Evolutionary conservation across 352 stramenopile genomes (phyloP), one percentile per base, ranked within the genome.

Genomic region (Phytophthora tentaculata): DNA sequence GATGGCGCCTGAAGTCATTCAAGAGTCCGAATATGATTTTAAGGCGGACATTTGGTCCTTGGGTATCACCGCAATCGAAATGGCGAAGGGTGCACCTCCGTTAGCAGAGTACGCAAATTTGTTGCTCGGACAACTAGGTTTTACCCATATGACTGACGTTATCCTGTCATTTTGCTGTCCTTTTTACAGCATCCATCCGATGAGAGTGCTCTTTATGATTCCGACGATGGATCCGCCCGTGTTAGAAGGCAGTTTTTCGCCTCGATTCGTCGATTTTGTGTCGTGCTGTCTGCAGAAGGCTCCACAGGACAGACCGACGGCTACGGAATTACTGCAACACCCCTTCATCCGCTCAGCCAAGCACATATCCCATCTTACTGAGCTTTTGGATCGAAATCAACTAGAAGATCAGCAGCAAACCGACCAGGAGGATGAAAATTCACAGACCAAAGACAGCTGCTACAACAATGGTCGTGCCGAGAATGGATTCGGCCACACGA

Each of bases 121-220:
- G 20, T 29, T 28, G 35, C 64, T 32, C 1, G 20, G 1, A 37
- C 22, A 29, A 26, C 23, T 24, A 32, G 23, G n/a, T 29, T 20
- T 37, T n/a, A 43, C 19, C 6, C 16, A 32, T 37, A 20, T 19
- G n/a, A 47, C 41, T 61, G 28, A 69, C 48, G 3, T 49, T 3
- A 50, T 49, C 35, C 58, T 24, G 53, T 43, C 7, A 37, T 13
- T 4, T 66, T 49, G 32, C 58, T 24, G 53, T 43, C 7, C 28
- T 13, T 4, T 66, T 41, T 44, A 81, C 51, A 98, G 98, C 64
- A 89, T 99, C 43, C 97, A 99, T 76, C 98, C 98, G 7, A 98
- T 99, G 84, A 92, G 98, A 73, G 98, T 98, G 54, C 95, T 99
- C 60, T 99, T 99, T 76, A 91, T 99, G 67, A 99, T 99, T 73